These are phyloP conservation scores for Penicillium malachiteum DNA, from an alignment of 495 filamentous ascomycete species.

Conservation along the genomic window DNA sequence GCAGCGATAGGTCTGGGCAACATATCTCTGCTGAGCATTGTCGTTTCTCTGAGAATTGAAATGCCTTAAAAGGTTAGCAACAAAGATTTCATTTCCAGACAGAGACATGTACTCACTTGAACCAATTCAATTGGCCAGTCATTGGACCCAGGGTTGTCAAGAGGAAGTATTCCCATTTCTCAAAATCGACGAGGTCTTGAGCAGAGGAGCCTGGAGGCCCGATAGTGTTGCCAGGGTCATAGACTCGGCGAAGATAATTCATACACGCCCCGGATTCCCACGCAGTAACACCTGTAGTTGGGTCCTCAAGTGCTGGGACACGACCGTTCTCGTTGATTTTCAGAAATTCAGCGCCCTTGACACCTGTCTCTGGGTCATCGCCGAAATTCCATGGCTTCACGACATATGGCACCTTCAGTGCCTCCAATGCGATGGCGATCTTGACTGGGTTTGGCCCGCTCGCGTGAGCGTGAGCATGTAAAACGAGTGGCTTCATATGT, in stretches of 20 bases:
- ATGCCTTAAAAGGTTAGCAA: conserved; percentile 15
- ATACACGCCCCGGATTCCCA: conserved; percentile 43
- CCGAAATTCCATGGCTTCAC: conserved; percentile 61
- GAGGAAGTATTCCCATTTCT: conserved; percentile 49
- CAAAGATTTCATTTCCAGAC: not conserved
- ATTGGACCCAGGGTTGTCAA: conserved; percentile 42
- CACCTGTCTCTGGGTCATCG: conserved; percentile 39
- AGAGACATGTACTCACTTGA: conserved; percentile 17
- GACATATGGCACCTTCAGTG: conserved; percentile 66
- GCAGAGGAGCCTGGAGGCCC: conserved; percentile 29
- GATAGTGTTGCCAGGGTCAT: conserved; percentile 27
- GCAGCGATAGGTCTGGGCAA: conserved; percentile 37
- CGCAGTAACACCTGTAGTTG: conserved; percentile 41
- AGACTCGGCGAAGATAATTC: conserved; percentile 37
- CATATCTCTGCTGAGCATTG: conserved; percentile 38
- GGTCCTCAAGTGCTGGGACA: conserved; percentile 66
- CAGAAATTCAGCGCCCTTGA: conserved; percentile 72
- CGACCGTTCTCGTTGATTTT: conserved; percentile 87
- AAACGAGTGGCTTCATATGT: conserved; percentile 26
- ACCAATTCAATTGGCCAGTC: conserved; percentile 46
- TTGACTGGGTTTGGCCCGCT: conserved; percentile 55
- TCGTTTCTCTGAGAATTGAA: conserved; percentile 36
- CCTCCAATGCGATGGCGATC: conserved; percentile 75
- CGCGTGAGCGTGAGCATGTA: conserved; percentile 45
- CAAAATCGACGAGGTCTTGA: conserved; percentile 44